Evolutionary conservation across 768 basidiomycete genomes (phyloP), one percentile per base, ranked within the genome.

Genomic region (Leccinum incarnatum): DNA sequence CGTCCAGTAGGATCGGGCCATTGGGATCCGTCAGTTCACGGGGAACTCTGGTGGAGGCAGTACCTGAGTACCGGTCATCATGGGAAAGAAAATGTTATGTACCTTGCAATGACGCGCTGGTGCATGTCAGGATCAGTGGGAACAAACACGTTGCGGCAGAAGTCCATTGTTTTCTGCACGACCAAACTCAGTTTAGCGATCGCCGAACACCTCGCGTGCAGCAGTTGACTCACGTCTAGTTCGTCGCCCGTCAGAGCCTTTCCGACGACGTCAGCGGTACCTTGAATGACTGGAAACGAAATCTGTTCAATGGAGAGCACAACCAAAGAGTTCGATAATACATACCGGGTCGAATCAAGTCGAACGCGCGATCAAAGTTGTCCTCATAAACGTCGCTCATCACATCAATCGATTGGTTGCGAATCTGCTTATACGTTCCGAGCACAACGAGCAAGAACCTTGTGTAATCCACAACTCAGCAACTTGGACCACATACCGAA

Each of bases 311-410:
- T 55, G 14, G 19, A 15, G 21, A 53, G 2, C 51, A 5, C 15
- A 53, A 6, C 21, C 23, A 8, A 7, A 25, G 7, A 4, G 3
- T 40, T 17, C 5, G 17, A 23, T 15, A 19, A 9, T 9, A 52
- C 55, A 5, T 52, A 63, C 59, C 50, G 5, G 62, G 62, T 47
- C 62, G 15, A 27, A 63, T 46, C 30, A 57, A 19, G 29, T 57
- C 46, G 4, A 63, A 63, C 9, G 62, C 56, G 8, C 56, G 62
- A 15, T 62, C 59, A 14, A 62, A 54, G 25, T 62, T 61, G 40
- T 60, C 59, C 23, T 62, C 59, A n/a, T 60, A 40, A 2, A 56
- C 55, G 10, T 62, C 45, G 45, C 45, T 46, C 45, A 46, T 46
- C 19, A 46, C 45, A 23, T 46, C 45, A 23, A 46, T 19, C 10